Conservation (phyloP, 2,329 filamentous ascomycete genomes). For the Alternaria longipes region DNA sequence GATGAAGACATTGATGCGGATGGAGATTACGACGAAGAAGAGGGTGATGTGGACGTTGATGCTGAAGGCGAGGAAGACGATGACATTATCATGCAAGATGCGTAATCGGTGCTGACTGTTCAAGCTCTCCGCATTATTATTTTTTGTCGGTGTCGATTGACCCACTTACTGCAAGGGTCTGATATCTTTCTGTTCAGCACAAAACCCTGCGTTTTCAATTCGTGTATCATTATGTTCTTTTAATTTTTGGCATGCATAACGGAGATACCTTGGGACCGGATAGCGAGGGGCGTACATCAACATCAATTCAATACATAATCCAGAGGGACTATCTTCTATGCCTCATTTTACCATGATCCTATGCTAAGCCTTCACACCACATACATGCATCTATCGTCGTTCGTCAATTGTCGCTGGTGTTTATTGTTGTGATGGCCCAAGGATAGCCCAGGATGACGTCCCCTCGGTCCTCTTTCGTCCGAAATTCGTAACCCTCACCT, state of each 20-base stretch:
- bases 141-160: not conserved
- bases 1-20: slow-evolving; percentile 39
- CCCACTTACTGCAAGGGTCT: not conserved
- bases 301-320: not conserved
- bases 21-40: slow-evolving; percentile 20
- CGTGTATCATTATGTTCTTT: not conserved
- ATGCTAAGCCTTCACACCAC: too few relatives aligned
- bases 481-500: not conserved
- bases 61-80: slow-evolving; percentile 40
- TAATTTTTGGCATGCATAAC: not conserved
- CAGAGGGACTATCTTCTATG: not conserved
- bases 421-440: not conserved
- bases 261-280: slow-evolving; percentile 13
- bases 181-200: not conserved
- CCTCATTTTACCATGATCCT: not conserved
- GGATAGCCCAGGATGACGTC: not conserved
- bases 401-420: too few relatives aligned
- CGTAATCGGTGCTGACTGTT: not conserved
- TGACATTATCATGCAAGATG: slow-evolving; percentile 31
- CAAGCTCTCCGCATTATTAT: not conserved
- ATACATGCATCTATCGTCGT: too few relatives aligned
- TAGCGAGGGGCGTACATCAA: not conserved
- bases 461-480: not conserved
- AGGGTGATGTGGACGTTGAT: slow-evolving; percentile 19
- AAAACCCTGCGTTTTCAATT: not conserved